Percentiles rank a stretch among this genome's conserved stretches.
Evolutionary conservation across 331 rosid genomes (phyloP).

Genomic region (Rosa hybrid): DNA sequence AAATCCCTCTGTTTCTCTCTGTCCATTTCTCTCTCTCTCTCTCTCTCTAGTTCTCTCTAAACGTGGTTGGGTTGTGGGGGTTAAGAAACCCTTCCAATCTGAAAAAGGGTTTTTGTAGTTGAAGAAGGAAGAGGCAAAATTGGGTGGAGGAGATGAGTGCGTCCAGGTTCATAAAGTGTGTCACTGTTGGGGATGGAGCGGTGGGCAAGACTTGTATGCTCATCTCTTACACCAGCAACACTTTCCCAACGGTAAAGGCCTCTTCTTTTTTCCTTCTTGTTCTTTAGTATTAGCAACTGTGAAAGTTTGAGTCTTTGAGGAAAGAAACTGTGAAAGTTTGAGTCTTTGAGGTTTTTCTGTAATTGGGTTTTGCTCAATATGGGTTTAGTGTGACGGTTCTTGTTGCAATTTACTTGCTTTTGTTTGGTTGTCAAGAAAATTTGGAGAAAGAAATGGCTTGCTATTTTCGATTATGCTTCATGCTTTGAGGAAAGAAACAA

Average conservation of each 20-base stretch:
- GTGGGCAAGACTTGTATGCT: constrained; percentile 99
- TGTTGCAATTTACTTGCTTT: constrained; percentile 7
- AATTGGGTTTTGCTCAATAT: constrained; percentile 8
- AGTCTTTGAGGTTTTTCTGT: constrained; percentile 8
- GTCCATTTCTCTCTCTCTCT: constrained; percentile 5
- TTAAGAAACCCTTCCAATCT: constrained; percentile 23
- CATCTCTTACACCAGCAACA: constrained; percentile 96
- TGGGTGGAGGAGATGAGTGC: constrained; percentile 63
- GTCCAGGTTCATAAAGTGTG: constrained; percentile 96
- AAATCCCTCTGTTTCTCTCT: neutral
- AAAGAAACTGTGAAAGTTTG: constrained; percentile 6
- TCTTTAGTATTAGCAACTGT: neutral
- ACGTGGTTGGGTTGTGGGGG: constrained; percentile 33
- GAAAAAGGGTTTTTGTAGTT: constrained; percentile 32
- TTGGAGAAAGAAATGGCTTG: neutral
- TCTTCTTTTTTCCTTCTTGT: neutral
- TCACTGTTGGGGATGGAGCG: constrained; percentile 95
- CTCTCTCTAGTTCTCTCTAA: neutral
- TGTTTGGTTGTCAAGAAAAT: constrained; percentile 29
- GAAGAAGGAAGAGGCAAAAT: constrained; percentile 18
- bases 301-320: neutral
- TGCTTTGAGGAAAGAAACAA: neutral
- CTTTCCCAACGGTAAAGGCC: constrained; percentile 78
- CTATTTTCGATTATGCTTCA: neutral
- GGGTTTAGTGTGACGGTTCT: neutral